Conservation (phyloP, 2,329 filamentous ascomycete genomes). For the Paracamarosporium sp. region DNA sequence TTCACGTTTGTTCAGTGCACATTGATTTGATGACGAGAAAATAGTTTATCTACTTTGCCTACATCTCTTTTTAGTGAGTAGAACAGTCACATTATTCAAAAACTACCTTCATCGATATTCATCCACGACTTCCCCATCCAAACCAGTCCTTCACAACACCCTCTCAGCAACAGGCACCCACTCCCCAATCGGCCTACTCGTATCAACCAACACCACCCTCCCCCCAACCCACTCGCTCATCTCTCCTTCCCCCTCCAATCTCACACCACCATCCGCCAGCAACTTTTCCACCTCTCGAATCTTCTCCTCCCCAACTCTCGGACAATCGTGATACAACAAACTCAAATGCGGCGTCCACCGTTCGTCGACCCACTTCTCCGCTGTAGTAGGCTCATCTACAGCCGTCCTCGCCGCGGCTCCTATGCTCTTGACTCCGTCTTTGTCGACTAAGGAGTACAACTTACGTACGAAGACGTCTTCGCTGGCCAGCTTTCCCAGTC, state of each 20-base stretch:
- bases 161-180: slow-evolving; percentile 47
- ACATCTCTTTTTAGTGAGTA: too few species aligned
- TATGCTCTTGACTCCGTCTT: slow-evolving; percentile 27
- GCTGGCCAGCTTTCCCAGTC: slow-evolving; percentile 39
- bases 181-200: slow-evolving; percentile 43
- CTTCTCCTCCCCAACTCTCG: slow-evolving; percentile 24
- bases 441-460: slow-evolving; percentile 45
- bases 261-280: slow-evolving; percentile 30
- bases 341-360: slow-evolving; percentile 49
- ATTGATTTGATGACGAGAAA: too few species aligned
- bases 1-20: too few species aligned
- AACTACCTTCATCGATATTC: too few species aligned
- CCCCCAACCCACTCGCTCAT: slow-evolving; percentile 44
- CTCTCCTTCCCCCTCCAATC: slow-evolving; percentile 25
- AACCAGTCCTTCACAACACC: slow-evolving; percentile 20
- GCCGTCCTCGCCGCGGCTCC: slow-evolving; percentile 30
- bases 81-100: too few species aligned
- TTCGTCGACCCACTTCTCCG: slow-evolving; percentile 38
- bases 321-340: slow-evolving; percentile 46
- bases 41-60: too few species aligned
- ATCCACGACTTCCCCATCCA: background rate
- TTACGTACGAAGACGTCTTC: slow-evolving; percentile 49
- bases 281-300: slow-evolving; percentile 29
- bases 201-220: slow-evolving; percentile 49
- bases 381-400: slow-evolving; percentile 32